Evolutionary conservation across 1,139 yeast species (phyloP), one percentile per base, ranked within the genome.

Genomic region (Sugiyamaella novakii): DNA sequence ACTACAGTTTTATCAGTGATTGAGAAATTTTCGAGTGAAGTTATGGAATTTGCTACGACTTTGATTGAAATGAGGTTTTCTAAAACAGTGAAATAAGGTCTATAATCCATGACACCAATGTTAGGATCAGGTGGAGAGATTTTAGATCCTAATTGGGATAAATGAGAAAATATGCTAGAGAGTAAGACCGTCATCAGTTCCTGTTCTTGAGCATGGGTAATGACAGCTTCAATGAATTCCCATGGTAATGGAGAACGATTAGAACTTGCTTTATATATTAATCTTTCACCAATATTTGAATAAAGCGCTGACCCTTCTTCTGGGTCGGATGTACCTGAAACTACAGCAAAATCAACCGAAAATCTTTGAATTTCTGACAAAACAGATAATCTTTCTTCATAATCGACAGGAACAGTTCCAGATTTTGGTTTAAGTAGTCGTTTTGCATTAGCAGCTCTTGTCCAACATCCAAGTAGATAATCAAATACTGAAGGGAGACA

Each of bases 51-150:
- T 1, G 94, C 87, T 17, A 85, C 83, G 1, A 75, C 70, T 59
- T 85, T 87, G 53, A 79, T 75, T 18, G 75, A 70, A 3, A 87
- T 76, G 51, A 89, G 74, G 7, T 79, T 61, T 60, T 85, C 88
- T 60, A 80, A 75, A 48, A 79, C 75, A 44, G 76, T 72, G 28
- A 79, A 72, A 62, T 81, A 83, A 1, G 71, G 66, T 15, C 76
- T 71, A 50, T 82, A 79, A 53, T 75, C 74, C 8, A 42, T 18
- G 4, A 27, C 3, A 12, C 21, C 25, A 11, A 24, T 33, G 15
- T 12, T 18, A 62, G 56, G 24, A 53, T 51, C 3, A 43, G 39
- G 34, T 59, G 56, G 33, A 65, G 49, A 17, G 53, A 51, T 11
- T 30, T 38, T 25, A 62, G 40, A 17, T 14, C 35, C 36, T 12